These are phyloP conservation scores for Pulicaria dysenterica DNA, from an alignment of 129 eudicot species.

Conservation along the genomic window DNA sequence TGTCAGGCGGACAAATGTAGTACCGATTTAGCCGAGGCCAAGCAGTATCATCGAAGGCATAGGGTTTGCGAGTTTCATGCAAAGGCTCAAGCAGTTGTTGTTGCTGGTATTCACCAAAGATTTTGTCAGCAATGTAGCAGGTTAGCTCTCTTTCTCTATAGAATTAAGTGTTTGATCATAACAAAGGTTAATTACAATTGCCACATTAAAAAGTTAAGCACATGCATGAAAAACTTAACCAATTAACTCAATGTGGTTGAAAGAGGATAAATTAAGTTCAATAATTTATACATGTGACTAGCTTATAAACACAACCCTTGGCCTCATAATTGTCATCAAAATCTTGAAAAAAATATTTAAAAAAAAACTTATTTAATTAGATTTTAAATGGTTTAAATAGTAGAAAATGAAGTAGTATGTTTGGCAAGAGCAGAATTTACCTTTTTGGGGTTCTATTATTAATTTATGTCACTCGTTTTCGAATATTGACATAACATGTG, in stretches of 20 bases:
- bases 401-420: too few relatives aligned
- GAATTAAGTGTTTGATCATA: background rate
- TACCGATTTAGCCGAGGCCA: slow-evolving; percentile 54
- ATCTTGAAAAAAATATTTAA: too few relatives aligned
- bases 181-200: too few relatives aligned
- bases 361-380: too few relatives aligned
- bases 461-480: slow-evolving; percentile 7
- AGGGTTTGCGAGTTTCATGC: slow-evolving; percentile 68
- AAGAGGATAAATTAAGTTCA: too few relatives aligned
- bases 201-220: too few relatives aligned
- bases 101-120: slow-evolving; percentile 59
- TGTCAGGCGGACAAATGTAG: slow-evolving; percentile 62
- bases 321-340: too few relatives aligned
- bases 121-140: slow-evolving; percentile 77
- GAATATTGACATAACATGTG: slow-evolving; percentile 7
- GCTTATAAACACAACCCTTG: too few relatives aligned
- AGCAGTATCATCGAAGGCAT: slow-evolving; percentile 60
- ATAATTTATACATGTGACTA: background rate
- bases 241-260: too few relatives aligned
- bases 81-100: slow-evolving; percentile 54
- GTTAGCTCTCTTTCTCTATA: slow-evolving; percentile 26
- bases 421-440: background rate
- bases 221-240: too few relatives aligned
- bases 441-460: slow-evolving; percentile 4
- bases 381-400: too few relatives aligned